A percentile compares a stretch with the other conserved stretches of the same genome.
Evolutionary conservation across 2,329 filamentous ascomycete genomes (phyloP).

Genomic region (Fusarium sp.): DNA sequence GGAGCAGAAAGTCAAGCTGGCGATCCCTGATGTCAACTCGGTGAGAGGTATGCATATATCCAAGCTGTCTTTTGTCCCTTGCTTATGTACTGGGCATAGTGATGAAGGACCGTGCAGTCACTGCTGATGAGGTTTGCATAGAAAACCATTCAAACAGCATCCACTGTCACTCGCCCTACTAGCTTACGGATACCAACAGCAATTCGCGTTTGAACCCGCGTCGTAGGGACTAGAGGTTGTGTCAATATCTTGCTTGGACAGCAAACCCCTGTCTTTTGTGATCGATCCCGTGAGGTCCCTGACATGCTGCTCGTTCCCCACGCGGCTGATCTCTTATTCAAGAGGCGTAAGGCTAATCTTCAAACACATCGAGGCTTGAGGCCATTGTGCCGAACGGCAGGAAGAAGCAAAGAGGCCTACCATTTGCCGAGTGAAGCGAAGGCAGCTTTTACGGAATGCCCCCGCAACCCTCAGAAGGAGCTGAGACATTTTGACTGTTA

Average conservation of each 20-base stretch:
- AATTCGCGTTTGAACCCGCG: constrained; percentile 7
- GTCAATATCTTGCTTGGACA: constrained; percentile 12
- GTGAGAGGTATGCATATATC: not conserved
- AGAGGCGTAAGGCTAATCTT: constrained; percentile 39
- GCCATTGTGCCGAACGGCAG: constrained; percentile 25
- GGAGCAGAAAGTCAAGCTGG: not conserved
- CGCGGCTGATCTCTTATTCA: constrained; percentile 15
- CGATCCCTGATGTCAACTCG: not conserved
- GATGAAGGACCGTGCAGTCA: not conserved
- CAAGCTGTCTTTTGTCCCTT: not conserved
- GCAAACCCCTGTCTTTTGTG: not conserved
- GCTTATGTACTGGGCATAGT: not conserved
- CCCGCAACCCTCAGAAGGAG: constrained; percentile 4
- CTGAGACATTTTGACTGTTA: constrained; percentile 24
- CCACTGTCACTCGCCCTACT: not conserved
- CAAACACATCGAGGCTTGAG: constrained; percentile 27
- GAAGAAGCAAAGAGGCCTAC: constrained; percentile 33
- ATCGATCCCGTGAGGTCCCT: constrained; percentile 20
- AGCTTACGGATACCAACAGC: not conserved
- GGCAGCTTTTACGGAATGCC: constrained; percentile 19
- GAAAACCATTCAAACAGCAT: not conserved
- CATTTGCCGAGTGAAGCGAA: constrained; percentile 1
- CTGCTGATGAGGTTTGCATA: not conserved
- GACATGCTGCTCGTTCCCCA: constrained; percentile 22
- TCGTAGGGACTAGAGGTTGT: constrained; percentile 3